Percentiles rank a stretch among this genome's conserved stretches.
Evolutionary conservation across 257 asterid species (phyloP).

Genomic region (Gentiana straminea): DNA sequence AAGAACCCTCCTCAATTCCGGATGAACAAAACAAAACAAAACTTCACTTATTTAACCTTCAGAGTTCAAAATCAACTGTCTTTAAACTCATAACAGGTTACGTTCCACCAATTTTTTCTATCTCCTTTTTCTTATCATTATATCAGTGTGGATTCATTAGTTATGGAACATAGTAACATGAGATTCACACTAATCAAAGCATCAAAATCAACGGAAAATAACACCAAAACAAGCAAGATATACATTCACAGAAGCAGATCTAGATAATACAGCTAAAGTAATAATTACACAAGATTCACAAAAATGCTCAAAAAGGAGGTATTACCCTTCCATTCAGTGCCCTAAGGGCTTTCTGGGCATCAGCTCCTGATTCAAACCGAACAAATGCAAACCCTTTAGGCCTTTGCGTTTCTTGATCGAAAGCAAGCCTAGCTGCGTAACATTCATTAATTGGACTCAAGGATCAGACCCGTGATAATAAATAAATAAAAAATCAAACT

Average conservation of each 20-base stretch:
- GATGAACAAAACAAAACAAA: too few species aligned
- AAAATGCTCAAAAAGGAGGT: not conserved
- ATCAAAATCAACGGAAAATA: not conserved
- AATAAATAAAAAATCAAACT: not conserved
- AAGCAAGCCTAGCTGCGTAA: slow-evolving; percentile 50
- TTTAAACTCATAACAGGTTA: too few species aligned
- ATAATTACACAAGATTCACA: not conserved
- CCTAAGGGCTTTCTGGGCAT: slow-evolving; percentile 50
- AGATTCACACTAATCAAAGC: not conserved
- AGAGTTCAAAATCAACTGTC: too few species aligned
- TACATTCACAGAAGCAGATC: not conserved
- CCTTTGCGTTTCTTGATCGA: slow-evolving; percentile 49
- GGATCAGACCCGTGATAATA: not conserved
- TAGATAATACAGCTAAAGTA: not conserved
- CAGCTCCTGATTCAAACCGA: slow-evolving; percentile 40
- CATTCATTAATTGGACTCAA: not conserved
- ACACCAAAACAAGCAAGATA: not conserved
- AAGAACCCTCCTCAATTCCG: too few species aligned
- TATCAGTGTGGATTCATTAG: not conserved
- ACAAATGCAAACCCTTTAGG: slow-evolving; percentile 76
- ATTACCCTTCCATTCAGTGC: slow-evolving; percentile 60
- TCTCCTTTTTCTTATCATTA: too few species aligned
- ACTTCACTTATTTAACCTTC: too few species aligned
- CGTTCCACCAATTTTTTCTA: too few species aligned
- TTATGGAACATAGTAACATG: too few species aligned